Base-by-base conservation (phyloP, 1,284 basidiomycete genomes). In the Malassezia sympodialis region DNA sequence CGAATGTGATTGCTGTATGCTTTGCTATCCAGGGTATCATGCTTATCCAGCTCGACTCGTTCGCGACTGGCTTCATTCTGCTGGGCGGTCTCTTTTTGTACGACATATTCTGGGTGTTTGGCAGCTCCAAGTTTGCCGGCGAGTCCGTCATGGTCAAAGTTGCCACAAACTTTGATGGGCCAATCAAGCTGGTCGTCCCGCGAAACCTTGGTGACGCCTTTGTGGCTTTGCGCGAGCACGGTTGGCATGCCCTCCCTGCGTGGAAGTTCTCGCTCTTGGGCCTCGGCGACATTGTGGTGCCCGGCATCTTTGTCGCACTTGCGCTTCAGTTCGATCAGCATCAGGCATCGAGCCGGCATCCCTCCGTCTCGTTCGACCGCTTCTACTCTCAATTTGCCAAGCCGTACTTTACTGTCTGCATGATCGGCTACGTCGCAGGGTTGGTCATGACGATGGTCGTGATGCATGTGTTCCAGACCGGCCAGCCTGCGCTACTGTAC, bases 401-500 rank as follows among this genome's bases (percentile, higher is more conserved):
- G 76, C 83, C 85, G 0, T 96, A 94, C 77, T 96, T 96, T 73
- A 77, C 74, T 32, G 80, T 85, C 15, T 80, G 82, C 21, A 68
- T 96, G 46, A 64, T 76, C 5, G 87, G 84, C 23, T 98, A 96
- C 76, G 76, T 87, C n/a, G 58, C 78, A 21, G 93, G 90, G 0
- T 80, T 96, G 23, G 75, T 78, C 6, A 81, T 79, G 10, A 94
- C 93, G 2, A 90, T 96, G 82, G 74, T 74, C 0, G 87, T 93
- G 15, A 91, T 96, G 90, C 87, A 93, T 73, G 71, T 79, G 40
- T 86, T 84, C 68, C 79, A 80, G 44, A 81, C 80, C 14, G 90
- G 88, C 0, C 93, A 98, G 68, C 93, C 93, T 3, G 93, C 93
- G 1, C 77, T 98, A 56, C 79, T 98, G 32, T 98, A 96, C 75